Conservation (phyloP, 306 rosid genomes). For the Gleditsia sinensis region DNA sequence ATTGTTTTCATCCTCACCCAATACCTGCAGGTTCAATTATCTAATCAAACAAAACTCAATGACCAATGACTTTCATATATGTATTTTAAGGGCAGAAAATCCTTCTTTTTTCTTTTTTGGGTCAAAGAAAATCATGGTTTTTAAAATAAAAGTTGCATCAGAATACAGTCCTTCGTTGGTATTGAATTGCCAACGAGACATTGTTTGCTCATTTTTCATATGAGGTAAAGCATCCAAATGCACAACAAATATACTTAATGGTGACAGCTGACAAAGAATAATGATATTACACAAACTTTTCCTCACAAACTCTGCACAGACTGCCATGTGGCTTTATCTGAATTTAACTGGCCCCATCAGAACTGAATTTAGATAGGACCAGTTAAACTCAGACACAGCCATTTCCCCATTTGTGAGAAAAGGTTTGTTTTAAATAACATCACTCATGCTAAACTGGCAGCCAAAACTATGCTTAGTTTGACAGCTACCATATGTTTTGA, state of each 20-base stretch:
- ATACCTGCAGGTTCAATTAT: constrained; percentile 55
- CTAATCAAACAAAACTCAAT: not conserved
- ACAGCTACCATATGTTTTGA: not conserved
- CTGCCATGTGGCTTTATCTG: not conserved
- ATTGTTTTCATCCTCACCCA: constrained; percentile 87
- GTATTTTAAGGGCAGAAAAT: not conserved
- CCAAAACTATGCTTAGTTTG: not conserved
- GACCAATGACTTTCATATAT: constrained; percentile 19
- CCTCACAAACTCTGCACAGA: not conserved
- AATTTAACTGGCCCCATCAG: not conserved
- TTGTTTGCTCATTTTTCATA: not conserved
- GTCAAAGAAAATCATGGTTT: not conserved
- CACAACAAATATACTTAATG: not conserved
- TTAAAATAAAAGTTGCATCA: not conserved
- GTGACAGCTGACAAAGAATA: too few species aligned
- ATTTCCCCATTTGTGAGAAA: not conserved
- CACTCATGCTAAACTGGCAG: constrained; percentile 1
- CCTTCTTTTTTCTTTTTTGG: not conserved
- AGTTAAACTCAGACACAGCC: not conserved
- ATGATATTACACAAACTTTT: too few species aligned
- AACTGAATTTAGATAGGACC: not conserved
- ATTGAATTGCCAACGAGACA: not conserved
- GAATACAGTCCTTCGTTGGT: not conserved
- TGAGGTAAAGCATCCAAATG: not conserved
- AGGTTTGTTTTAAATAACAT: not conserved